Evolutionary conservation across 129 eudicot genomes (phyloP), one percentile per base, ranked within the genome.

Genomic region (Deinandra increscens): DNA sequence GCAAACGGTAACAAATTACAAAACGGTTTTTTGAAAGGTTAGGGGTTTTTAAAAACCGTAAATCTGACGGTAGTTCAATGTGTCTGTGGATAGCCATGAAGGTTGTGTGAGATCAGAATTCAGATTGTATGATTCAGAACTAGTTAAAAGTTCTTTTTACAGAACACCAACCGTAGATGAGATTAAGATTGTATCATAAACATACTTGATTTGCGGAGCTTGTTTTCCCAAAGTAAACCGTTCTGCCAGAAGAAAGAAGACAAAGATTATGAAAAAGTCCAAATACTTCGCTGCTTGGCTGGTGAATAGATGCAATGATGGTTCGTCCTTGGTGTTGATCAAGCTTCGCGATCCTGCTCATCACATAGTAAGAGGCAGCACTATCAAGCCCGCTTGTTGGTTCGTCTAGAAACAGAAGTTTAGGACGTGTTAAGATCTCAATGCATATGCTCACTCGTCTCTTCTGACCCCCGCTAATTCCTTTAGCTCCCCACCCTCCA

Each of bases 311-410:
- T 1, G 78, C 82, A 14, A 88, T 48, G 34, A 88, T 76, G 49
- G 91, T 85, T 42, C 60, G 78, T 39, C 64, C 67, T 9, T 85
- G 80, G 19, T 79, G 78, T 65, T 60, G 63, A 18, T 84, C 85
- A 1, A 79, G 80, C 65, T 62, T 79, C 18, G 82, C 64, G 26
- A 88, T 82, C 6, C 83, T 85, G 59, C 55, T 85, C 91, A 85
- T 88, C 61, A 88, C 89, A 36, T 88, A 86, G 81, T 78, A 88
- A 15, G 96, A 85, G 15, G 91, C 85, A 0, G 96, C 96, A 45
- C 96, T 81, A 50, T 85, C 96, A 6, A 88, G 74, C 0, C 96
- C 96, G 49, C 91, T 88, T 3, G 96, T 88, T 11, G 96, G 96
- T 81, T 88, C 96, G 49, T 88, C 96, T 2, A 88, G 84, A 60